A percentile compares a stretch with the other conserved stretches of the same genome.
phyloP scores from a whole-genome alignment of 371 early-diverging fungal genomes.

The Globomyces sp. region DNA sequence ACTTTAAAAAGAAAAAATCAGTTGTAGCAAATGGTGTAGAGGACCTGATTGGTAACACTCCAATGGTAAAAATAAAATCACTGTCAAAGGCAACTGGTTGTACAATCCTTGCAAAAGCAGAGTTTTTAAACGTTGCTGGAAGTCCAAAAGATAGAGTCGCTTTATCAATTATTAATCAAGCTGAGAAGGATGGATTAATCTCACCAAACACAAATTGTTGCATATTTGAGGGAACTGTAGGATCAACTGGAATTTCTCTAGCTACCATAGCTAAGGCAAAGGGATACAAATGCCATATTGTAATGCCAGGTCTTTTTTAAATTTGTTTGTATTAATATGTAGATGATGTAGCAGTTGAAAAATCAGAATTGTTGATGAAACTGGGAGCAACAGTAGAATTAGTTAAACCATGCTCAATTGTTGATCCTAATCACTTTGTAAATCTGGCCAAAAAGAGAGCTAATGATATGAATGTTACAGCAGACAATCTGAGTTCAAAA shows the following conservation, averaged over 20 bases:
- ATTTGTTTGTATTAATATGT: no score
- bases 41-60: slow-evolving; percentile 81
- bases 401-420: slow-evolving; percentile 88
- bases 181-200: slow-evolving; percentile 64
- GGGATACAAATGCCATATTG: slow-evolving; percentile 89
- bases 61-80: slow-evolving; percentile 79
- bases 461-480: slow-evolving; percentile 52
- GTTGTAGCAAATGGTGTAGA: slow-evolving; percentile 9
- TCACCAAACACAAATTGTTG: slow-evolving; percentile 66
- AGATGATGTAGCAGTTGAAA: slow-evolving; percentile 89
- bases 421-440: slow-evolving; percentile 89
- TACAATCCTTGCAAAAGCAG: slow-evolving; percentile 69
- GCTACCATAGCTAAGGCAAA: slow-evolving; percentile 74
- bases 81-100: slow-evolving; percentile 89
- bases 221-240: slow-evolving; percentile 92
- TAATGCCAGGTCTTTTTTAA: slow-evolving; percentile 66
- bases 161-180: slow-evolving; percentile 75
- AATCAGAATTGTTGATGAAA: slow-evolving; percentile 76
- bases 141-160: slow-evolving; percentile 92
- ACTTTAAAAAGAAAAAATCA: neutral
- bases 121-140: slow-evolving; percentile 94
- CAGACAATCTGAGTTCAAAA: slow-evolving; percentile 20
- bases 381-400: slow-evolving; percentile 90
- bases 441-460: slow-evolving; percentile 81
- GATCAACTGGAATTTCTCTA: slow-evolving; percentile 50